A percentile compares a stretch with the other conserved stretches of the same genome.
These are phyloP conservation scores for Sanguinoderma infundibulare DNA, from an alignment of 1,284 basidiomycete species.

Conservation along the genomic window DNA sequence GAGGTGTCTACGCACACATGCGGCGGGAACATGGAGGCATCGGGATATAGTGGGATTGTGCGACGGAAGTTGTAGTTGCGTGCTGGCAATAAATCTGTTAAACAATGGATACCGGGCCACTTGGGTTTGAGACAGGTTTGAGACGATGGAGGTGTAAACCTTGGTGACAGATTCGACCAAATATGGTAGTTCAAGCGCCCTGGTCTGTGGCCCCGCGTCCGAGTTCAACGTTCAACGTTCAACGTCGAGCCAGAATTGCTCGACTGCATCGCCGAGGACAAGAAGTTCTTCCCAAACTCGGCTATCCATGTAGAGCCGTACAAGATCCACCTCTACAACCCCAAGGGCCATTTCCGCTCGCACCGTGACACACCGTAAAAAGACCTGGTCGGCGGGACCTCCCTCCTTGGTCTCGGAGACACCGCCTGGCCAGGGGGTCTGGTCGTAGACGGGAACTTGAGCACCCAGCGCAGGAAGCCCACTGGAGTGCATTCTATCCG, in stretches of 20 bases:
- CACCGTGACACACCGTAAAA: constrained; percentile 37
- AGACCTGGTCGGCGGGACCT: constrained; percentile 32
- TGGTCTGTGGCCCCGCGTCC: constrained; percentile 20
- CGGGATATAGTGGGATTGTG: constrained; percentile 3
- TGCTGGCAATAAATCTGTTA: no score
- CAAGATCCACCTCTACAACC: constrained; percentile 39
- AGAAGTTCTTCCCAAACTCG: constrained; percentile 25
- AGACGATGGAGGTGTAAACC: no score
- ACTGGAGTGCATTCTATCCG: constrained; percentile 43
- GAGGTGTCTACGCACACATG: constrained; percentile 26
- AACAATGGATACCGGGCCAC: no score
- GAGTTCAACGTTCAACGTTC: no score
- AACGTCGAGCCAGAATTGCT: constrained; percentile 30
- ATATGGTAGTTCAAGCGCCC: no score
- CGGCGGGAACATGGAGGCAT: constrained; percentile 19
- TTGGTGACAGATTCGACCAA: no score
- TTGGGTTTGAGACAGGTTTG: no score
- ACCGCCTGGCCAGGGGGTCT: constrained; percentile 5
- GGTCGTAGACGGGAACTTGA: constrained; percentile 15
- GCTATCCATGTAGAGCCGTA: constrained; percentile 35
- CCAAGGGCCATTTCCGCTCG: constrained; percentile 32
- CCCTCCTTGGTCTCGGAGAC: constrained; percentile 18
- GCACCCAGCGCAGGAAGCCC: constrained; percentile 15
- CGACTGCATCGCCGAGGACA: constrained; percentile 19
- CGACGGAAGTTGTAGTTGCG: no score